Conservation (phyloP, 495 filamentous ascomycete species). For the Umbilicaria muhlenbergii region DNA sequence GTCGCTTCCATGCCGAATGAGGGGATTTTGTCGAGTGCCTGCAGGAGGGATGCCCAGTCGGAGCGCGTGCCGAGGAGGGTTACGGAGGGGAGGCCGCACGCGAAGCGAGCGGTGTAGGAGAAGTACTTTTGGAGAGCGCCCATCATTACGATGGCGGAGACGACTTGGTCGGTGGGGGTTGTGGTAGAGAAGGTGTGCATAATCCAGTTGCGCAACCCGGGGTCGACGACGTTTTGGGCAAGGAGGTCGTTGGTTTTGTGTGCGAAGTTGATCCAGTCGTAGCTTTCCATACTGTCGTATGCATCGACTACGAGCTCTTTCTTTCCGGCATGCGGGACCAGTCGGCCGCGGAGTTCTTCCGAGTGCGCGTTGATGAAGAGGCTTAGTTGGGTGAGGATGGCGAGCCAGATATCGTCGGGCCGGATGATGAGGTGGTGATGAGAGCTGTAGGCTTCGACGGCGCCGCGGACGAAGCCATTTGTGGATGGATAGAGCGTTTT, state of each 20-base stretch:
- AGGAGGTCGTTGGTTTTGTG: conserved; percentile 17
- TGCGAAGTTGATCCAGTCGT: conserved; percentile 14
- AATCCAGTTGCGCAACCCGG: conserved; percentile 23
- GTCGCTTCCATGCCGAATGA: conserved; percentile 24
- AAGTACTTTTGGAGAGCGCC: conserved; percentile 26
- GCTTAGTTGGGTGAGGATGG: conserved; percentile 38
- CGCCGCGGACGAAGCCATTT: conserved; percentile 36
- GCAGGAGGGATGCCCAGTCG: conserved; percentile 25
- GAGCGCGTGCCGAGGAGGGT: conserved; percentile 27
- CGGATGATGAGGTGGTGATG: conserved; percentile 40
- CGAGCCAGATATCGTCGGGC: conserved; percentile 47
- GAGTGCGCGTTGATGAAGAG: conserved; percentile 34
- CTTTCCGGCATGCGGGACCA: conserved; percentile 29
- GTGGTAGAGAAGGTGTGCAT: conserved; percentile 28
- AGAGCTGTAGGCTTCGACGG: conserved; percentile 34
- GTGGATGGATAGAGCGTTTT: conserved; percentile 20
- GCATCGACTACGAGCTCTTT: conserved; percentile 26
- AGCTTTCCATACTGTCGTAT: conserved; percentile 6
- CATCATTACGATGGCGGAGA: conserved; percentile 27
- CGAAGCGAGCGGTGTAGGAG: conserved; percentile 7
- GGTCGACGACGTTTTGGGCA: conserved; percentile 21
- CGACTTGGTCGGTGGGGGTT: conserved; percentile 17
- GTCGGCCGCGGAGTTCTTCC: conserved; percentile 24
- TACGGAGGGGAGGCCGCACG: conserved; percentile 33
- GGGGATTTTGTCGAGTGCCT: conserved; percentile 20